These are phyloP conservation scores for Breviolum minutum DNA, from an alignment of 73 alveolate genomes.

Conservation along the genomic window DNA sequence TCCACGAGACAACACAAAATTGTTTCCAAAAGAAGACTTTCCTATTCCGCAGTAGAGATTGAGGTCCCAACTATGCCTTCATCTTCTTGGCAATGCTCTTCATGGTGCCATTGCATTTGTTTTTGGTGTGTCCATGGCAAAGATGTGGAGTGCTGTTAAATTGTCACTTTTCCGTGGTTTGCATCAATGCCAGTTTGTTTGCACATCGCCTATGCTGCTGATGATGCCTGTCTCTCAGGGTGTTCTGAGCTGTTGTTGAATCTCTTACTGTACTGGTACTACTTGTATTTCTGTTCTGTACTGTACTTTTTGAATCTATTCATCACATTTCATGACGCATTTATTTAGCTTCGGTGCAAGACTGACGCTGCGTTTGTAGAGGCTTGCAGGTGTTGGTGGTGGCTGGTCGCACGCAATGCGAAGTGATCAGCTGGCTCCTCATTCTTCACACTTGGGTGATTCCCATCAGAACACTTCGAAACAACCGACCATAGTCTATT, in stretches of 20 bases:
- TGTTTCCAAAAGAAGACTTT: background rate
- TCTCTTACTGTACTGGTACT: background rate
- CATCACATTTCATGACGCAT: background rate
- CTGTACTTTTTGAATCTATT: background rate
- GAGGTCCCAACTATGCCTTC: conserved; percentile 88
- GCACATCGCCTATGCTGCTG: conserved; percentile 92
- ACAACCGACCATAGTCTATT: background rate
- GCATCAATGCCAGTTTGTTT: conserved; percentile 65
- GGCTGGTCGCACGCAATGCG: conserved; percentile 95
- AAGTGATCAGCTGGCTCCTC: conserved; percentile 49
- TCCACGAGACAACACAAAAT: background rate
- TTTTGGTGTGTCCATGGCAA: background rate
- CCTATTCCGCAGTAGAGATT: background rate
- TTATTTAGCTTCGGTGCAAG: background rate
- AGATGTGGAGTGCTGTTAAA: no score
- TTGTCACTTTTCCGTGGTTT: background rate
- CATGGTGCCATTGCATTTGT: background rate
- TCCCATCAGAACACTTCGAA: background rate
- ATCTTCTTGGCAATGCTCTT: conserved; percentile 83
- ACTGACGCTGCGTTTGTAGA: background rate
- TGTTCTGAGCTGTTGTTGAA: background rate
- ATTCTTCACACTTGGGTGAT: background rate
- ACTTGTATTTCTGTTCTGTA: background rate
- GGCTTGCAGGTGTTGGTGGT: conserved; percentile 94
- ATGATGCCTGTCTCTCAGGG: conserved; percentile 44